Evolutionary conservation across 2,329 filamentous ascomycete species (phyloP).

Genomic region (Verticillium albo-atrum): DNA sequence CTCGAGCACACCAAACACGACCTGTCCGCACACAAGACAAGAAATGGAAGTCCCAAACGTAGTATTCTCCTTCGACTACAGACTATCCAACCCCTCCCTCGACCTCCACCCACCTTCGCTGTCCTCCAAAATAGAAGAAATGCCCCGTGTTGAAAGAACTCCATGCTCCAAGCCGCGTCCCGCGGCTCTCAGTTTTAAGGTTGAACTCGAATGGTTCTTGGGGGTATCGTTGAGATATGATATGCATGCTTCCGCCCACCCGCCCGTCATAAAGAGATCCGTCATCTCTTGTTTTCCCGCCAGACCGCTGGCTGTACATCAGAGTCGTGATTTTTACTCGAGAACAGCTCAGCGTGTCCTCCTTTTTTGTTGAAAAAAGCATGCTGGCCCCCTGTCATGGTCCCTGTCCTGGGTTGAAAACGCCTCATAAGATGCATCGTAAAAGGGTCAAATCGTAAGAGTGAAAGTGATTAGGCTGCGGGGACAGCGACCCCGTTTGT

Average conservation of each 20-base stretch:
- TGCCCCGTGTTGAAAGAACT: conserved; percentile 5
- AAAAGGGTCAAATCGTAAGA: conserved; percentile 12
- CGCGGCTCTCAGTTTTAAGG: not conserved
- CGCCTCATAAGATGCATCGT: conserved; percentile 14
- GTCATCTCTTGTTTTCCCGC: conserved; percentile 11
- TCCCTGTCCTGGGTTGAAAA: conserved; percentile 13
- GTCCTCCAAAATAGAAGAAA: not conserved
- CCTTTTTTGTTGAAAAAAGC: conserved; percentile 4
- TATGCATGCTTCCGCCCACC: conserved; percentile 17
- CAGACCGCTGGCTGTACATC: conserved; percentile 16
- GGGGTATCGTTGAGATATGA: conserved; percentile 40
- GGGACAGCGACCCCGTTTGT: conserved; percentile 6
- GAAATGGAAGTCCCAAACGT: not conserved
- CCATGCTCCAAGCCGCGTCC: conserved; percentile 4
- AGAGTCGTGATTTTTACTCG: conserved; percentile 7
- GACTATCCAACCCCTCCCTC: not conserved
- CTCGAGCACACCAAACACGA: too few species aligned
- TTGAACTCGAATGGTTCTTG: conserved; percentile 8
- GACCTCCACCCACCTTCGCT: not conserved
- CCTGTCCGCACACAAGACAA: not conserved
- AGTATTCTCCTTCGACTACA: not conserved
- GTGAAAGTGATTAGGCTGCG: conserved; percentile 6
- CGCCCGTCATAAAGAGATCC: conserved; percentile 1
- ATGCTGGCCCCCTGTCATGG: conserved; percentile 9
- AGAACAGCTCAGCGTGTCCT: not conserved